Base-by-base conservation (phyloP, 2,329 filamentous ascomycete genomes). In the Sporothrix sp. region DNA sequence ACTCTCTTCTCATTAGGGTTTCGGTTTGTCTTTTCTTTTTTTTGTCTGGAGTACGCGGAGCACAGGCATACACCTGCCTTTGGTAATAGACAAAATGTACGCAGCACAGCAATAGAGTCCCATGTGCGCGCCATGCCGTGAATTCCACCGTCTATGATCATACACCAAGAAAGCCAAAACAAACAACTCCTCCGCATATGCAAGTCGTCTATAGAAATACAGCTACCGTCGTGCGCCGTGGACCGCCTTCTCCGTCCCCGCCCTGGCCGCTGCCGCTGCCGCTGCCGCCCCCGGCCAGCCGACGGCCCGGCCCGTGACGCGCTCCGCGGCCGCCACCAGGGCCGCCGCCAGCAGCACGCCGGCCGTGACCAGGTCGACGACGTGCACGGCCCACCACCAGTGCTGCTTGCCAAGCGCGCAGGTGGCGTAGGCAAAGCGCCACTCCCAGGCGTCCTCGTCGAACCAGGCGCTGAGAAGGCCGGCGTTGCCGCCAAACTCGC, bases 381-480 rank as follows among this genome's bases (percentile, higher is more conserved):
- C 74, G 70, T 97, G 90, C 6, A 93, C 81, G 4, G 79, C 74
- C 93, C 93, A 98, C 93, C 93, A 98, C 48, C 90, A 75, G 69
- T 95, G 88, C 73, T 96, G 91, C 21, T 82, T 79, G 1, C 93
- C 93, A 32, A 95, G 69, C 3, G 78, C 74, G 63, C 93, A 98
- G 56, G 79, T 85, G 8, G 71, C 73, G 59, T 93, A 93, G 59
- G 91, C 87, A 58, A 86, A 86, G 57, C 75, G 75, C 93, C 93
- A 98, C 63, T 85, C 79, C 72, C 79, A 82, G 1, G 67, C 66
- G 2, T 74, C 71, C 51, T 77, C 66, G 64, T 97, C 87, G 62
- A 91, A 97, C 91, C 91, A 98, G 1, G 86, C 76, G 55, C 85
- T 93, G 36, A 98, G 68, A 37, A 98, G 72, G 0, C 89, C 93